A percentile compares a stretch with the other conserved stretches of the same genome.
Conservation (phyloP, 169 alveolate species). For the Eimeria falciformis region DNA sequence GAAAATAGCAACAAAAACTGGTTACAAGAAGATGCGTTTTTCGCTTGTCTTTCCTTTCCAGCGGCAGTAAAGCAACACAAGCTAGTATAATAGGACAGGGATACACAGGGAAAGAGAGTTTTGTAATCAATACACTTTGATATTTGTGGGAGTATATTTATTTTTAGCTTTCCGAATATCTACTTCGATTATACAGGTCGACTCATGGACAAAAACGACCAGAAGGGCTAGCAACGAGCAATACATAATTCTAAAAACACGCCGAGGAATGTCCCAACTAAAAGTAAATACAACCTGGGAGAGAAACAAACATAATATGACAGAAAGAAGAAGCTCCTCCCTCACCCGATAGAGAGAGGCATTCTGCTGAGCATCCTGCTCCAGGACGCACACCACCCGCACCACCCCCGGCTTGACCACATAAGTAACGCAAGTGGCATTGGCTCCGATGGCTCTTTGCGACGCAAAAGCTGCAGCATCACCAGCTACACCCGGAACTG, state of each 20-base stretch:
- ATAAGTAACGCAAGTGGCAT: conserved; percentile 41
- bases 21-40: too few species aligned
- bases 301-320: background rate
- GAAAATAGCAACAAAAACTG: background rate
- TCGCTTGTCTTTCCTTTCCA: too few species aligned
- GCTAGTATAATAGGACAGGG: too few species aligned
- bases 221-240: background rate
- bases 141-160: too few species aligned
- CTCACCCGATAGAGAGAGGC: conserved; percentile 38
- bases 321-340: background rate
- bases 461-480: background rate
- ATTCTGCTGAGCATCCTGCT: conserved; percentile 10
- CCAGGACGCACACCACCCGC: conserved; percentile 40
- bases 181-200: too few species aligned
- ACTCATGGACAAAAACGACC: too few species aligned
- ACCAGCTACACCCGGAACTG: background rate
- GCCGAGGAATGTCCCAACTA: too few species aligned
- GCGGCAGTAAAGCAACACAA: too few species aligned
- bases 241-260: background rate
- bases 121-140: too few species aligned
- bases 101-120: too few species aligned
- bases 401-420: conserved; percentile 51
- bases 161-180: too few species aligned
- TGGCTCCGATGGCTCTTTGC: conserved; percentile 30
- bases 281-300: background rate